Percentiles rank a stretch among this genome's conserved stretches.
phyloP scores from a whole-genome alignment of 1,139 yeast species.

The Yamadazyma atlantica region DNA sequence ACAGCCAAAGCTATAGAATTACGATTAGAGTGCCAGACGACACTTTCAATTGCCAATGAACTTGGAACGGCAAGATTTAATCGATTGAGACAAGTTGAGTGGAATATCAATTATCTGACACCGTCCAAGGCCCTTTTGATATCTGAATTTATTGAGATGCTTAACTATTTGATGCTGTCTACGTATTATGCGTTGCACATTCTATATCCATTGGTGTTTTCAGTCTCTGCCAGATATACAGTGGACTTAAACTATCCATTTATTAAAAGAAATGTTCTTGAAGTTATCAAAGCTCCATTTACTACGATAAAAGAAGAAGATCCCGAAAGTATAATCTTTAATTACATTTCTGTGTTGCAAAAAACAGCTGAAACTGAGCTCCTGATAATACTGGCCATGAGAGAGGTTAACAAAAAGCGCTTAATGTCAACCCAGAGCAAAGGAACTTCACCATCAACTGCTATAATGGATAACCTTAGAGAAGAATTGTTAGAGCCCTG shows the following conservation, averaged over 20 bases:
- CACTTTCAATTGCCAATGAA: background rate
- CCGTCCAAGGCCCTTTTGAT: background rate
- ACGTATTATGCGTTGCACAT: constrained; percentile 30
- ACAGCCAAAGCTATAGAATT: background rate
- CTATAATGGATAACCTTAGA: background rate
- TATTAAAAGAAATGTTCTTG: background rate
- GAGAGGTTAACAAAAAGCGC: background rate
- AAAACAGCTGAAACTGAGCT: background rate
- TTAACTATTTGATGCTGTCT: constrained; percentile 31
- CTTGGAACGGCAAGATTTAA: background rate
- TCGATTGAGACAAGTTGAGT: constrained; percentile 1
- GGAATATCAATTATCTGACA: constrained; percentile 4
- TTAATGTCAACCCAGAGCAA: background rate
- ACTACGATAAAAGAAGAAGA: background rate
- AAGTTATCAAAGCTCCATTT: background rate
- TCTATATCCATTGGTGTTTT: constrained; percentile 35
- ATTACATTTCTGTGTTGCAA: background rate
- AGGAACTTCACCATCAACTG: background rate
- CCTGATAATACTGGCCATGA: background rate
- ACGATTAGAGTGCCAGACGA: constrained; percentile 1
- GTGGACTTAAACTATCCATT: constrained; percentile 26
- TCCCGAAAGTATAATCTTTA: background rate
- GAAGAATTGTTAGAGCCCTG: background rate
- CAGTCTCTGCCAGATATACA: constrained; percentile 32
- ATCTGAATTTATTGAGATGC: constrained; percentile 15